A percentile compares a stretch with the other conserved stretches of the same genome.
Evolutionary conservation across 768 basidiomycete species (phyloP).

Genomic region (Rubroboletus pulcherrimus): DNA sequence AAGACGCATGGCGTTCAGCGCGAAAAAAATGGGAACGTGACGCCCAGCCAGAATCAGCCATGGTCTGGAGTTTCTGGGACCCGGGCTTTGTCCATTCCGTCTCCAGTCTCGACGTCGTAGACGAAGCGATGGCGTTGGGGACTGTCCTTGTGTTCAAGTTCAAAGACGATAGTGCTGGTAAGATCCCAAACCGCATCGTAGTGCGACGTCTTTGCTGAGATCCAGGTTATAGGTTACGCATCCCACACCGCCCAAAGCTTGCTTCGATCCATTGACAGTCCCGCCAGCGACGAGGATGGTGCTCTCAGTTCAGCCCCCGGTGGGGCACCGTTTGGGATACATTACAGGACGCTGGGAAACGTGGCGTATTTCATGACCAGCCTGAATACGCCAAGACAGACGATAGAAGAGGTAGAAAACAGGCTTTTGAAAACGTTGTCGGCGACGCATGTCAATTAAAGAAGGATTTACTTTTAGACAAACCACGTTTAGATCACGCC

Average conservation of each 20-base stretch:
- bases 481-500: not conserved
- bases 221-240: constrained; percentile 41
- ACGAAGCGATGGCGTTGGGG: constrained; percentile 83
- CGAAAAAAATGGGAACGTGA: constrained; percentile 51
- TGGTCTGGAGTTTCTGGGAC: constrained; percentile 88
- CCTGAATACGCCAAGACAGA: constrained; percentile 59
- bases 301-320: constrained; percentile 43
- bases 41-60: constrained; percentile 8
- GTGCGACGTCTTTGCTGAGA: not conserved
- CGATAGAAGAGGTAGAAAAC: constrained; percentile 59
- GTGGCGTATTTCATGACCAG: constrained; percentile 93
- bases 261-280: constrained; percentile 49
- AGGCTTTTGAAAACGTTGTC: constrained; percentile 48
- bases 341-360: constrained; percentile 86
- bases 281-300: constrained; percentile 21
- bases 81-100: constrained; percentile 62
- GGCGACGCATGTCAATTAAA: not conserved
- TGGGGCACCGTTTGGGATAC: constrained; percentile 61
- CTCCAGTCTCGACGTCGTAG: constrained; percentile 52
- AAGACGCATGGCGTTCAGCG: constrained; percentile 58
- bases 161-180: constrained; percentile 53
- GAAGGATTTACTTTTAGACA: not conserved
- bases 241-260: constrained; percentile 63
- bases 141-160: constrained; percentile 81
- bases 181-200: constrained; percentile 9